A percentile compares a stretch with the other conserved stretches of the same genome.
These are phyloP conservation scores for Scedosporium apiospermum DNA, from an alignment of 2,329 filamentous ascomycete genomes.

Conservation along the genomic window DNA sequence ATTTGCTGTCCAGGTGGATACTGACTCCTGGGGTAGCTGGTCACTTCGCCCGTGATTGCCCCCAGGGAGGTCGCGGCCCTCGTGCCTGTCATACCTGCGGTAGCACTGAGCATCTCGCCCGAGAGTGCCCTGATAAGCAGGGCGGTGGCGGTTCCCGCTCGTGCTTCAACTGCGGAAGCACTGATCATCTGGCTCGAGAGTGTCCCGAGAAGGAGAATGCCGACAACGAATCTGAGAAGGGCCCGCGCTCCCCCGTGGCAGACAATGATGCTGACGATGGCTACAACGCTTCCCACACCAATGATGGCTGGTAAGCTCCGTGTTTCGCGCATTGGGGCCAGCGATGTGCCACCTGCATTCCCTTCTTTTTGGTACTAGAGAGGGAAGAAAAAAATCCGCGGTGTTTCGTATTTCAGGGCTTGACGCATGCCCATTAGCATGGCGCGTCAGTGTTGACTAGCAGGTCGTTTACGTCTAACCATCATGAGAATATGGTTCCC, in stretches of 20 bases:
- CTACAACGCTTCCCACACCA: slow-evolving; percentile 1
- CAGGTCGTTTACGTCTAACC: background rate
- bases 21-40: slow-evolving; percentile 31
- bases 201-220: slow-evolving; percentile 35
- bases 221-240: background rate
- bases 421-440: background rate
- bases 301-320: slow-evolving; percentile 9
- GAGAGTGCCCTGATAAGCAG: slow-evolving; percentile 38
- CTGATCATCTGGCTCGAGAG: slow-evolving; percentile 47
- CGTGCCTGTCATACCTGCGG: slow-evolving; percentile 54
- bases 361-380: background rate
- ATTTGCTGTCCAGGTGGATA: background rate
- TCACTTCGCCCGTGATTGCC: slow-evolving; percentile 56
- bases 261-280: background rate
- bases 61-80: slow-evolving; percentile 40
- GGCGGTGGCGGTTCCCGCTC: slow-evolving; percentile 32
- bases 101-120: slow-evolving; percentile 46
- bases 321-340: too few species aligned
- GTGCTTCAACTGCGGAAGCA: slow-evolving; percentile 54
- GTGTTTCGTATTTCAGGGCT: background rate
- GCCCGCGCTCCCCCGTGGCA: background rate
- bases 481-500: background rate
- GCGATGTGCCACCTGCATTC: too few species aligned
- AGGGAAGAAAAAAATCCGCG: background rate
- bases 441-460: background rate